Base-by-base conservation (phyloP, 2,329 filamentous ascomycete species). In the Colletotrichum navitas region DNA sequence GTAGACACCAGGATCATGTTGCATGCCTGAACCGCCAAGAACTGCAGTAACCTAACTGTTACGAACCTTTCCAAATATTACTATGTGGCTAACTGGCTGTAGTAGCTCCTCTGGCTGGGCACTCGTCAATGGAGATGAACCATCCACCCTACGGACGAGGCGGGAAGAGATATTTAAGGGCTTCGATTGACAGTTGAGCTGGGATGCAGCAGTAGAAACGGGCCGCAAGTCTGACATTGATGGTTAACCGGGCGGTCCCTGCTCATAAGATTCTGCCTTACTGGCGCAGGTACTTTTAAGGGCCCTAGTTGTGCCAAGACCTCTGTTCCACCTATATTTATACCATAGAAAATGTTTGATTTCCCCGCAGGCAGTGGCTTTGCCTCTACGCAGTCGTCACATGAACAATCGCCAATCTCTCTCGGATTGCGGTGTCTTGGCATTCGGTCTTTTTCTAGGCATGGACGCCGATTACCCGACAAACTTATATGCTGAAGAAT, bases 341-440 rank as follows among this genome's bases (percentile, higher is more conserved):
- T 45, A 69, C 36, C 3, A 11, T 26, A 14, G 2, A 26, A 16
- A 60, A 63, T 51, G 47, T 64, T 26, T 60, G 59, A 69, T 49
- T 60, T 63, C 65, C 65, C 59, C 69, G 65, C 65, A 68, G 41
- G 32, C 47, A 10, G 26, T 29, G 56, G n/a, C 36, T 63, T 32
- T 47, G 32, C 59, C 36, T 18, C 24, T 55, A 41, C 24, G 63
- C 59, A 34, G 59, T 64, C n/a, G n/a, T n/a, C n/a, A 68, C 45
- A 45, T 49, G n/a, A n/a, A 71, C 14, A 24, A 32, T 14, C 39
- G 41, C 45, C 59, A 52, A 16, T 26, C 36, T 26, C 39, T 64
- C 58, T 60, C 32, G 52, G 59, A 68, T 63, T 59, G 45, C 43
- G 11, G 49, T 41, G 29, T 68, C 68, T 71, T 68, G 68, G 68